These are phyloP conservation scores for Orbilia brochopaga DNA, from an alignment of 2,329 filamentous ascomycete species.

Conservation along the genomic window DNA sequence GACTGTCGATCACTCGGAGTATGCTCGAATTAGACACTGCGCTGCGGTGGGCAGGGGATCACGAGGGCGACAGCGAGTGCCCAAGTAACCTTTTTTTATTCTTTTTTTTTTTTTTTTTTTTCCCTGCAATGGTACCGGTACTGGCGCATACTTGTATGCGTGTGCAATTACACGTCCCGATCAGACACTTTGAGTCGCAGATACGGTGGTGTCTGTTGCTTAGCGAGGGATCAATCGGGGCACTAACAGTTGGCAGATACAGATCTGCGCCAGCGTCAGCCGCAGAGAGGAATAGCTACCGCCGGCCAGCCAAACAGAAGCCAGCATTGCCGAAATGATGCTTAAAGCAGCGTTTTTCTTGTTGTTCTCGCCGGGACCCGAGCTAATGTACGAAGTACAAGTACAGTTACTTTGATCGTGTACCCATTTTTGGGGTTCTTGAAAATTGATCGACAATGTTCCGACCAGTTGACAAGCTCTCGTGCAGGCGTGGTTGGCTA, in stretches of 20 bases:
- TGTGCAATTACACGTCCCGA: constrained; percentile 16
- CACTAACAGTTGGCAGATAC: constrained; percentile 28
- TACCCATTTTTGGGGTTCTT: constrained; percentile 15
- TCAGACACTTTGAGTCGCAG: constrained; percentile 12
- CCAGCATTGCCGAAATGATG: constrained; percentile 39
- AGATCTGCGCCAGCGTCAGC: constrained; percentile 32
- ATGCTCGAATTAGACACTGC: constrained; percentile 49
- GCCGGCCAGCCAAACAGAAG: constrained; percentile 39
- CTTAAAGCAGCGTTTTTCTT: constrained; percentile 3
- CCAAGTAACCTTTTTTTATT: background rate
- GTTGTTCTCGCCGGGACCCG: background rate
- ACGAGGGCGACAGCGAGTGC: constrained; percentile 29
- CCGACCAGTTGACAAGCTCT: constrained; percentile 44
- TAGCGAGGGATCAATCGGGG: constrained; percentile 24
- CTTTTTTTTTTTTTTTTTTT: background rate
- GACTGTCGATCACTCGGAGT: constrained; percentile 47
- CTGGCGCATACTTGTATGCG: constrained; percentile 8
- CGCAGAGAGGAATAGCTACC: constrained; percentile 30
- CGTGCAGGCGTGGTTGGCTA: constrained; percentile 35
- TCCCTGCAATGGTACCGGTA: background rate
- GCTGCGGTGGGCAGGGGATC: constrained; percentile 38
- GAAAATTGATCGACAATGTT: constrained; percentile 48
- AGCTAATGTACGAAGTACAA: background rate
- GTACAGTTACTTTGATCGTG: background rate
- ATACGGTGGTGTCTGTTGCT: background rate